Evolutionary conservation across 2,329 filamentous ascomycete genomes (phyloP), one percentile per base, ranked within the genome.

Genomic region (Sclerotinia sclerotiorum): DNA sequence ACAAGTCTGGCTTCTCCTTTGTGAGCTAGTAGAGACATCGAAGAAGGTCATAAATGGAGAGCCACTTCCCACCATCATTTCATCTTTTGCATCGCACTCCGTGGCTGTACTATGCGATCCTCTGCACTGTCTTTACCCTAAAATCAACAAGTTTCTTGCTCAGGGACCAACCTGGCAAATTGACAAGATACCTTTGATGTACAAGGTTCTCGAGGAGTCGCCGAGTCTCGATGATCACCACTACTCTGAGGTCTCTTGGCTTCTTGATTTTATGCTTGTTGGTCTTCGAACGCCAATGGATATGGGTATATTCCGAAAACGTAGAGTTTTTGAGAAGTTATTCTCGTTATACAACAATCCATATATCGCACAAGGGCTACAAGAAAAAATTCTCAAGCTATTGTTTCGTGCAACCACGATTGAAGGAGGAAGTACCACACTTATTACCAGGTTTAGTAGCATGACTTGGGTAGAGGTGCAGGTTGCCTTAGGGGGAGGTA

Each of bases 121-220:
- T 0, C 84, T 93, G 21, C 92, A 97, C 76, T 87, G 87, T 70
- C 85, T 97, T 49, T 98, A 97, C 77, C 87, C 88, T 69, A 97
- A 97, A 77, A 82, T 95, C 79, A 97, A 97, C 81, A 83, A 84
- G 7, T 97, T 94, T 78, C 85, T 98, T 48, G 92, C 92, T 29
- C 88, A 88, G 64, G 86, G 88, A 0, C 94, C 94, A 0, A 79
- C 84, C 32, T 98, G 94, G 94, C 84, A 88, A 17, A 76, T 89
- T 24, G 87, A 91, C 69, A 89, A 87, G 76, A 86, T 95, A 32
- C 85, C 95, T 10, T 83, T 94, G n/a, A 87, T 87, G 32, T 83
- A 86, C 73, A 84, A 85, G 71, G 82, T 90, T 64, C 80, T 89
- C 15, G 83, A 87, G 69, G 85, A 88, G 65, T 85, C 88, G 70